These are phyloP conservation scores for Schizopora paradoxa DNA, from an alignment of 1,284 basidiomycete species.

Conservation along the genomic window DNA sequence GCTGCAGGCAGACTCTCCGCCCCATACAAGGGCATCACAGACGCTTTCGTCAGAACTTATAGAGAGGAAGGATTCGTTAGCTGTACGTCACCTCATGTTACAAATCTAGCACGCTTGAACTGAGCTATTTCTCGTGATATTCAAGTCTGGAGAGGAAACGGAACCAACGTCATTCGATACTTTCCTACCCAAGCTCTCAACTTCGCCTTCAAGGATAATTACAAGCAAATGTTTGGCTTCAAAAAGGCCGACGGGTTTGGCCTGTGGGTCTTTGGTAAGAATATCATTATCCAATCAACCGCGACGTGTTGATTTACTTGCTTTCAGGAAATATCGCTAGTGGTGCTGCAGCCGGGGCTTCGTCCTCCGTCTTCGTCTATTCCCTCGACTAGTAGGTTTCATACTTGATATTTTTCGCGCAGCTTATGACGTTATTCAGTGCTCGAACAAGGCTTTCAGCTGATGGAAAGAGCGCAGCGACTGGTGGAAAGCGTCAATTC, in stretches of 20 bases:
- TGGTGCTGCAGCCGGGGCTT: conserved; percentile 42
- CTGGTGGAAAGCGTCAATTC: conserved; percentile 40
- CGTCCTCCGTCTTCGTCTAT: conserved; percentile 52
- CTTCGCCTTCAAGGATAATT: conserved; percentile 42
- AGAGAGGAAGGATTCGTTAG: conserved; percentile 46
- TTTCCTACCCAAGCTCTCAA: conserved; percentile 65
- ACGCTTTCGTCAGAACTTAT: conserved; percentile 54
- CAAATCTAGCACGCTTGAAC: background rate
- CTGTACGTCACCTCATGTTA: conserved; percentile 28
- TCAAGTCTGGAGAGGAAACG: conserved; percentile 59
- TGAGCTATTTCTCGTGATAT: conserved; percentile 6
- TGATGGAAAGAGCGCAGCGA: conserved; percentile 42
- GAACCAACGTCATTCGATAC: conserved; percentile 59
- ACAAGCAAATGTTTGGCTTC: conserved; percentile 46
- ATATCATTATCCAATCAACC: no score
- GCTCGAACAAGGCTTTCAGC: conserved; percentile 52
- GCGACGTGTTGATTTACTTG: no score
- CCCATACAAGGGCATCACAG: conserved; percentile 57
- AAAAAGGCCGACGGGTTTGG: conserved; percentile 50
- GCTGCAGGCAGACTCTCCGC: conserved; percentile 48
- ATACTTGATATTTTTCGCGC: background rate
- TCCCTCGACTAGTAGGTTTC: conserved; percentile 49
- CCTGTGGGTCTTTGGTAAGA: conserved; percentile 43
- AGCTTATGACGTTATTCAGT: conserved; percentile 20
- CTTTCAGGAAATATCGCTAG: conserved; percentile 36